Evolutionary conservation across 2,329 filamentous ascomycete genomes (phyloP), one percentile per base, ranked within the genome.

Genomic region (Aureobasidium namibiae): DNA sequence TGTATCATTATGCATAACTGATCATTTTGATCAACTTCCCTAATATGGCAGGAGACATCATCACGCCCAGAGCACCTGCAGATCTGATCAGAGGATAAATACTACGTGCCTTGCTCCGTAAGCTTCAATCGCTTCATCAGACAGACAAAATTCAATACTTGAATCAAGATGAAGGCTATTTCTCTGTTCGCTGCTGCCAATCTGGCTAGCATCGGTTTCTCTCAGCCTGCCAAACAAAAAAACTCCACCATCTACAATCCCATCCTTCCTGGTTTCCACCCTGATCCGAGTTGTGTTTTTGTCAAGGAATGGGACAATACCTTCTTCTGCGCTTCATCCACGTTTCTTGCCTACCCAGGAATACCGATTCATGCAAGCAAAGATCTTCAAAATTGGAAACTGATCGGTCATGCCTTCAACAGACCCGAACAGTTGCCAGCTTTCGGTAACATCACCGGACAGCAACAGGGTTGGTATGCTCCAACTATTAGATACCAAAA

Each of bases 331-430:
- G 74, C 74, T 1, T 71, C 71, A 2, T 77, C 75, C 1, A 75
- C 71, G n/a, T 79, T 79, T 65, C 68, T 74, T 53, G 69, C 71
- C 1, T 78, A 76, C 46, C 77, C 77, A 0, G 76, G 76, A 0
- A 67, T 78, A 1, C 76, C 76, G 1, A 68, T 80, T 23, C 74
- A 78, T 60, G 73, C 73, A 6, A 75, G 72, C 60, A 73, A 71
- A 48, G 75, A 79, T 62, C 64, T 79, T n/a, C 64, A 69, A 21
- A 71, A 72, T 56, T 78, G 75, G 75, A 70, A 67, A 14, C 65
- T 72, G 13, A 67, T 70, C 29, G 68, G 69, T 42, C 67, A 74
- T 66, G 72, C 64, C 1, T 65, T 72, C 53, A 72, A 68, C 63
- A 67, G 72, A 46, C 65, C 69, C 24, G 63, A 65, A 16, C 75